These are phyloP conservation scores for Cercospora citrullina DNA, from an alignment of 2,329 filamentous ascomycete genomes.

Conservation along the genomic window DNA sequence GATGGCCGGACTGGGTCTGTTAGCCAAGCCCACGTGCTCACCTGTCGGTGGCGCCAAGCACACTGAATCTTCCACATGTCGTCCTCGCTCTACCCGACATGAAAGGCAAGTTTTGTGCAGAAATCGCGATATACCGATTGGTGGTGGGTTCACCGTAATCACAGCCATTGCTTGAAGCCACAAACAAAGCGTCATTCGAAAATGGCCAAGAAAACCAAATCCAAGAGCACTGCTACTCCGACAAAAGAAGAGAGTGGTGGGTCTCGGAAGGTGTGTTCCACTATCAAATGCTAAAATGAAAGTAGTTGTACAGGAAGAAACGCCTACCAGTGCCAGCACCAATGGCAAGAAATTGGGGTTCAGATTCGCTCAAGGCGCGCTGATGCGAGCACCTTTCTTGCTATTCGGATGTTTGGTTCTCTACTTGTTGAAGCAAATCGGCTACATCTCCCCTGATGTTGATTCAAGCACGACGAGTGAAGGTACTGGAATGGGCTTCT, in stretches of 20 bases:
- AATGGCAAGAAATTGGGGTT: conserved; percentile 1
- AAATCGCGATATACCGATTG: neutral
- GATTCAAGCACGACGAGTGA: neutral
- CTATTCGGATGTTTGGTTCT: neutral
- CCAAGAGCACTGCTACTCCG: neutral
- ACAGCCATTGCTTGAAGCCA: neutral
- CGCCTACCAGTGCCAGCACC: neutral
- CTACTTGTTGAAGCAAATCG: neutral
- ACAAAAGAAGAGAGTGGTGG: neutral
- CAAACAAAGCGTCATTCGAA: neutral
- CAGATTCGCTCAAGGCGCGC: conserved; percentile 1
- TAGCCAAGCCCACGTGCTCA: conserved; percentile 5
- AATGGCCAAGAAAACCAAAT: neutral
- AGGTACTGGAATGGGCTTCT: neutral
- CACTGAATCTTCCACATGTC: neutral
- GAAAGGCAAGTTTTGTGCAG: neutral
- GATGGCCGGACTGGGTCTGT: neutral
- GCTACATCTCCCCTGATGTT: neutral
- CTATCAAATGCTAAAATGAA: neutral
- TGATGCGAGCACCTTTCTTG: conserved; percentile 4
- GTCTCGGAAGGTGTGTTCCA: neutral
- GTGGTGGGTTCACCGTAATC: neutral
- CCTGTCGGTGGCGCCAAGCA: neutral
- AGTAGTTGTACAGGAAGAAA: neutral
- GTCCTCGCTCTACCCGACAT: neutral